Evolutionary conservation across 768 basidiomycete genomes (phyloP).

Genomic region (Leucocoprinus birnbaumii): DNA sequence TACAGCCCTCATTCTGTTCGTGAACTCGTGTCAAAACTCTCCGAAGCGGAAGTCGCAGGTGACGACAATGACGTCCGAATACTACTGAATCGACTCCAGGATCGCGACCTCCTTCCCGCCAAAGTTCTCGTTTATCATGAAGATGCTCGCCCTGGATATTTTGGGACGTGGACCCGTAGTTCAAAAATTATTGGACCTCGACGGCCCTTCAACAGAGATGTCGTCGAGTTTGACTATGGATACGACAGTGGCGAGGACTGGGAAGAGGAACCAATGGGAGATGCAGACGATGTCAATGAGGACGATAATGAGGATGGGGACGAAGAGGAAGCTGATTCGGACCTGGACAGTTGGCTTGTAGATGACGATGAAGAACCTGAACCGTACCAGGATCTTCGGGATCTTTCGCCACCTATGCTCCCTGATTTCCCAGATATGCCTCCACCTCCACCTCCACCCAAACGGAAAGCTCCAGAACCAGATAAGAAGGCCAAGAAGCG

Average conservation of each 20-base stretch:
- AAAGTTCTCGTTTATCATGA: slow-evolving; percentile 84
- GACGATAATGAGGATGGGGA: slow-evolving; percentile 65
- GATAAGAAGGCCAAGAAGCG: slow-evolving; percentile 65
- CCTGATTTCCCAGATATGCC: slow-evolving; percentile 25
- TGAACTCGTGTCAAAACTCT: slow-evolving; percentile 57
- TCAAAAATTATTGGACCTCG: slow-evolving; percentile 81
- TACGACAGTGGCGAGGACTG: slow-evolving; percentile 97
- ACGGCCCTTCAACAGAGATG: slow-evolving; percentile 78
- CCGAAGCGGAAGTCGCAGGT: slow-evolving; percentile 75
- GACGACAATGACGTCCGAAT: slow-evolving; percentile 66
- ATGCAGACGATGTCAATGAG: slow-evolving; percentile 72
- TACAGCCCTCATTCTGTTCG: slow-evolving; percentile 34
- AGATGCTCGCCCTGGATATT: slow-evolving; percentile 89
- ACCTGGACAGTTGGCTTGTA: slow-evolving; percentile 76
- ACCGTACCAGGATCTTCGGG: slow-evolving; percentile 34
- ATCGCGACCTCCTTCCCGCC: slow-evolving; percentile 61
- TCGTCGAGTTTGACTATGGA: slow-evolving; percentile 76
- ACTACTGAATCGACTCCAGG: slow-evolving; percentile 57
- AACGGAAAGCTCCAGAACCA: slow-evolving; percentile 62
- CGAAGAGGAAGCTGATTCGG: slow-evolving; percentile 65
- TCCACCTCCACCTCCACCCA: slow-evolving; percentile 31
- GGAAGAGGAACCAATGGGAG: slow-evolving; percentile 85
- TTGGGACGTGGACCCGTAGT: slow-evolving; percentile 89
- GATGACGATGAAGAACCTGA: slow-evolving; percentile 64
- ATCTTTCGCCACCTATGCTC: slow-evolving; percentile 30